Conservation (phyloP, 495 filamentous ascomycete species). For the Neohortaea acidophila region DNA sequence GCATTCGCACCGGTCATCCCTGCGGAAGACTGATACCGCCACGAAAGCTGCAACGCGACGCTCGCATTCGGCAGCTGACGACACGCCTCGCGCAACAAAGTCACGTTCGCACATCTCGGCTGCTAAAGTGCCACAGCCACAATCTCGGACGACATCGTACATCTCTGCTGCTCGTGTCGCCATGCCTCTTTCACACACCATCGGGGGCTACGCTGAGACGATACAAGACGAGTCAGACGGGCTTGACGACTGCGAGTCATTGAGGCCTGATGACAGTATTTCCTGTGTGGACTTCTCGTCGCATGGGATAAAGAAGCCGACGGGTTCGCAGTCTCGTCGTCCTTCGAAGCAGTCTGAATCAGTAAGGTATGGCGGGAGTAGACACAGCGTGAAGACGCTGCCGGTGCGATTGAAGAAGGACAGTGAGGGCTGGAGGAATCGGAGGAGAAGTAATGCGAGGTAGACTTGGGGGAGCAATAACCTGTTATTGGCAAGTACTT, state of each 20-base stretch:
- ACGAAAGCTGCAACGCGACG: not conserved
- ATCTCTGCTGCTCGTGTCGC: conserved; percentile 13
- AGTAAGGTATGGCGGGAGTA: conserved; percentile 5
- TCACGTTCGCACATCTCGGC: conserved; percentile 4
- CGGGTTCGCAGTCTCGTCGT: not conserved
- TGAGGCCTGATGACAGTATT: conserved; percentile 27
- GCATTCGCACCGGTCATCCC: conserved; percentile 16
- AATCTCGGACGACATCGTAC: conserved; percentile 6
- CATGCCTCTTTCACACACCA: conserved; percentile 9
- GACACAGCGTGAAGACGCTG: conserved; percentile 12
- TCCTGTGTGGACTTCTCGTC: conserved; percentile 20
- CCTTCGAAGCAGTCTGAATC: conserved; percentile 14
- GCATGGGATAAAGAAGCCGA: not conserved
- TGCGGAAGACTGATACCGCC: conserved; percentile 2
- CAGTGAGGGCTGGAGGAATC: conserved; percentile 6
- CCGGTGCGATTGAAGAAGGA: conserved; percentile 19
- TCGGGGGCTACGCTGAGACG: conserved; percentile 16
- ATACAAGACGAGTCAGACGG: conserved; percentile 19
- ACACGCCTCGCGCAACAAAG: conserved; percentile 6
- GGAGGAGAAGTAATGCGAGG: not conserved
- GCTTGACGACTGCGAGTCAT: conserved; percentile 19
- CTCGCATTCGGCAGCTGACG: conserved; percentile 1
- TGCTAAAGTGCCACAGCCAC: conserved; percentile 1
- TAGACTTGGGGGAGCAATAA: not conserved
- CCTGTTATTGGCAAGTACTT: too few species aligned